Base-by-base conservation (phyloP, 2,329 filamentous ascomycete genomes). In the Didymella segeticola region DNA sequence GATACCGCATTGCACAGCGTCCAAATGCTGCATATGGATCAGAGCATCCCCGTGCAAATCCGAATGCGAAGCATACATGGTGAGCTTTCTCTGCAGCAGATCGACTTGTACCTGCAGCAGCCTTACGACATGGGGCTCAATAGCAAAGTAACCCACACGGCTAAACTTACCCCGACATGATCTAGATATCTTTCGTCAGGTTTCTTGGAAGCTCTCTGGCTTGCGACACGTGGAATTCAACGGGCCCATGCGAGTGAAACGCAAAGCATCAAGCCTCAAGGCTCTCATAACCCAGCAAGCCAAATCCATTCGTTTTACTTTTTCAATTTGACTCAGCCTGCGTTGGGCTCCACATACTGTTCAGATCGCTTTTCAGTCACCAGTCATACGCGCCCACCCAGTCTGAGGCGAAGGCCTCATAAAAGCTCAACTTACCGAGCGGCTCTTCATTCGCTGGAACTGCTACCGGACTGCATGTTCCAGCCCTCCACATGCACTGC, bases 101-200 rank as follows among this genome's bases (percentile, higher is more conserved):
- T 30, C 33, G n/a, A 25, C 30, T 6, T 22, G 49, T 47, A 47
- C 49, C 49, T 53, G 43, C 49, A 47, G 33, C 29, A 15, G 30
- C 9, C 14, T 20, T 36, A 17, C 25, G n/a, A 6, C 2, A 17
- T 46, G 12, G 27, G 29, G 19, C 1, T 17, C n/a, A 15, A 36
- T 8, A 17, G 3, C 29, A 37, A 17, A 45, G 14, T 31, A 23
- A 22, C 23, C 19, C 41, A 37, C 33, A 26, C 33, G 20, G 26
- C 41, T 45, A 6, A 17, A 38, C 33, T n/a, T 39, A 27, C 48
- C 23, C n/a, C n/a, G n/a, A n/a, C n/a, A n/a, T n/a, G n/a, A n/a
- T n/a, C n/a, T n/a, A n/a, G n/a, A n/a, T n/a, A n/a, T n/a, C n/a
- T n/a, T n/a, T n/a, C n/a, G n/a, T n/a, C n/a, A n/a, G n/a, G n/a